Base-by-base conservation (phyloP, 1,284 basidiomycete species). In the Trichosporon inkin region DNA sequence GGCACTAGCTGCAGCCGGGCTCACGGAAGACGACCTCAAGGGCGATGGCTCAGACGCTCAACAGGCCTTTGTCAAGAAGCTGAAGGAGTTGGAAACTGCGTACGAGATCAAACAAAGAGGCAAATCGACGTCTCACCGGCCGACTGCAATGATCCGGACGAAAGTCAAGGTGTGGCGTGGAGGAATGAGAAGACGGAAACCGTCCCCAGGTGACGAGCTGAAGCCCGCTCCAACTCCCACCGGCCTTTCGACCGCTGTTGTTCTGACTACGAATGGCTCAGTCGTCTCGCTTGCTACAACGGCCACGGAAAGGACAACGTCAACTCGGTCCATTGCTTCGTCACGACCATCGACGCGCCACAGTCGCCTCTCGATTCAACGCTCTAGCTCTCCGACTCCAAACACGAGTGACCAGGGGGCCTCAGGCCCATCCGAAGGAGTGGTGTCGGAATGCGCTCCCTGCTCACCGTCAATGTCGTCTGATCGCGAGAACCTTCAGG, bases 91-190 rank as follows among this genome's bases (percentile, higher is more conserved):
- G 41, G 72, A 75, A 36, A 53, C 62, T 39, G 63, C 68, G 35
- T 66, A 73, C 58, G 53, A 57, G 28, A 49, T 54, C 49, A 66
- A 57, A 40, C 63, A 40, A 8, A 44, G 60, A 70, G 37, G 34
- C 3, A 36, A 47, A 58, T 60, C 62, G 47, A 68, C 61, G 49
- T 64, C 56, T 49, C 62, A 57, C 39, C 68, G 68, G 60, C 41
- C 62, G 60, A 22, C 68, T 3, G 61, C 59, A 10, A 47, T 71
- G 40, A 68, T 73, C 16, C 66, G 67, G 32, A 64, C 62, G 10
- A 75, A 74, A 56, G 73, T 77, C 2, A 60, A 66, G 35, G 66
- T 64, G 3, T 77, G 74, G 75, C 68, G 68, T 28, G 57, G 56
- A 17, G 66, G 70, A n/a, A 24, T 73, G 36, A 55, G 61, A 6